Evolutionary conservation across 2,329 filamentous ascomycete species (phyloP).

Genomic region (Chaetomium globosum): DNA sequence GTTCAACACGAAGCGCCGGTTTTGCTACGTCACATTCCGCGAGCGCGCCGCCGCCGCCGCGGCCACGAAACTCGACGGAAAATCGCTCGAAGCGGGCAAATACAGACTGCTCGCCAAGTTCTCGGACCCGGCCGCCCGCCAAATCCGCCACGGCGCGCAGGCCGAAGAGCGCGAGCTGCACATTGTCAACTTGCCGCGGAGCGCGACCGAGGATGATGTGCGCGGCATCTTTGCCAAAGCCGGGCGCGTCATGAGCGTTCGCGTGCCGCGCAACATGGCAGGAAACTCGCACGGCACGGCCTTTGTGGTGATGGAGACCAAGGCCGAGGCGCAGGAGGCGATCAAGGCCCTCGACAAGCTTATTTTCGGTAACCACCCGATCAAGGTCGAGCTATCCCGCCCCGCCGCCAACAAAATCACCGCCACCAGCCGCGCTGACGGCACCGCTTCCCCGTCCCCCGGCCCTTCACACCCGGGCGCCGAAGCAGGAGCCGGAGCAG

Average conservation of each 20-base stretch:
- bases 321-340: slow-evolving; percentile 67
- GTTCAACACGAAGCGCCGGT: slow-evolving; percentile 82
- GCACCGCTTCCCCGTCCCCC: slow-evolving; percentile 19
- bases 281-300: slow-evolving; percentile 76
- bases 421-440: slow-evolving; percentile 47
- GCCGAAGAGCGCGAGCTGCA: slow-evolving; percentile 89
- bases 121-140: slow-evolving; percentile 78
- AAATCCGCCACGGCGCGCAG: slow-evolving; percentile 75
- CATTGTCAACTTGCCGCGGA: slow-evolving; percentile 68
- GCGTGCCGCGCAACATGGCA: slow-evolving; percentile 67
- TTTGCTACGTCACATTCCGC: slow-evolving; percentile 93
- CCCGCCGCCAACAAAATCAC: slow-evolving; percentile 59
- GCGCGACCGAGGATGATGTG: slow-evolving; percentile 68
- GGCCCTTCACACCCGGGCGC: not conserved
- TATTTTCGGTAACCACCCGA: slow-evolving; percentile 66
- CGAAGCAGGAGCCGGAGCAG: not conserved
- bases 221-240: slow-evolving; percentile 72
- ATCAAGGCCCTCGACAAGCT: slow-evolving; percentile 70
- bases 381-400: slow-evolving; percentile 66
- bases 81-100: slow-evolving; percentile 66
- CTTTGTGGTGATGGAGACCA: slow-evolving; percentile 75
- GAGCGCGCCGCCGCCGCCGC: slow-evolving; percentile 67
- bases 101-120: slow-evolving; percentile 76
- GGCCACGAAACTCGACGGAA: slow-evolving; percentile 74
- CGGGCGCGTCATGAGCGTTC: slow-evolving; percentile 72